phyloP scores from a whole-genome alignment of 108 stramenopile species.

The Nannochloropsis gaditana region DNA sequence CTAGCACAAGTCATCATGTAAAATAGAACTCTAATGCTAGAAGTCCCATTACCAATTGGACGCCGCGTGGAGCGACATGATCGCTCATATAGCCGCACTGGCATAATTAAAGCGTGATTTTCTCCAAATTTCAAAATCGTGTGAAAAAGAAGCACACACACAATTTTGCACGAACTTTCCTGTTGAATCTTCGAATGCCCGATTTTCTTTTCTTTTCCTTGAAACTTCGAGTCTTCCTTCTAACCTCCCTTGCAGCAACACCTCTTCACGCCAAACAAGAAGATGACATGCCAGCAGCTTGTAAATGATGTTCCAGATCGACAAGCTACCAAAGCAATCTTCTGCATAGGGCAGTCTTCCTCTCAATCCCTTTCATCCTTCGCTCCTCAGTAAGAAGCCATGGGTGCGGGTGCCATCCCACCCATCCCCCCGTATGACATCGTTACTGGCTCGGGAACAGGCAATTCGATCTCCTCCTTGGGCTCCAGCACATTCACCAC shows the following conservation, averaged over 20 bases:
- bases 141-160: not conserved
- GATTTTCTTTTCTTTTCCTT: too few species aligned
- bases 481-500: slow-evolving; percentile 60
- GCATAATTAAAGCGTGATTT: not conserved
- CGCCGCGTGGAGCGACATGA: not conserved
- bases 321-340: too few species aligned
- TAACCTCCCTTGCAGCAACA: too few species aligned
- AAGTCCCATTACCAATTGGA: slow-evolving; percentile 5
- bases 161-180: not conserved
- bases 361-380: not conserved
- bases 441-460: slow-evolving; percentile 7
- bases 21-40: slow-evolving; percentile 3
- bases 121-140: not conserved
- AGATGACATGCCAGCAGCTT: too few species aligned
- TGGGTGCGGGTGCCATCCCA: not conserved
- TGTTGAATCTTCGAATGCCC: too few species aligned
- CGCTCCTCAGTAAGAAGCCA: not conserved
- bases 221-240: too few species aligned
- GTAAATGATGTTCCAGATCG: too few species aligned
- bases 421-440: slow-evolving; percentile 3
- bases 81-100: not conserved
- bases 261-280: too few species aligned
- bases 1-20: slow-evolving; percentile 20
- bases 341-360: too few species aligned
- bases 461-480: slow-evolving; percentile 54